A percentile compares a stretch with the other conserved stretches of the same genome.
These are phyloP conservation scores for Phytophthora ramorum DNA, from an alignment of 352 stramenopile genomes.

Conservation along the genomic window DNA sequence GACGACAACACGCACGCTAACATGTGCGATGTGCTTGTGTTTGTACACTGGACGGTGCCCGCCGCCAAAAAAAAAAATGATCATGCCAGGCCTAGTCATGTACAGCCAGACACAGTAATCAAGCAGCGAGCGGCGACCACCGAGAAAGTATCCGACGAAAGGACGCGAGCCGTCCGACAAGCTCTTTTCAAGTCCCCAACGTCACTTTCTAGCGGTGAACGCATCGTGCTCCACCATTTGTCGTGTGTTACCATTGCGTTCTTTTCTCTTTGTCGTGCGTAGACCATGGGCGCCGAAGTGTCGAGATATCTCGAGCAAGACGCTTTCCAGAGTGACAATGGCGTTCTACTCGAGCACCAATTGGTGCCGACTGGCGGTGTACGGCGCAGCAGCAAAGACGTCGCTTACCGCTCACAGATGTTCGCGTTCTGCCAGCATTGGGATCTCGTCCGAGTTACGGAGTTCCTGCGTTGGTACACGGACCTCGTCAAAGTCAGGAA, in stretches of 20 bases:
- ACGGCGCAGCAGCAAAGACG: constrained; percentile 43
- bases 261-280: background rate
- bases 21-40: too few species aligned
- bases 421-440: constrained; percentile 71
- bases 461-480: constrained; percentile 71
- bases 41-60: too few species aligned
- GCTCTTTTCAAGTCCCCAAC: background rate
- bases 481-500: constrained; percentile 37
- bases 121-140: constrained; percentile 10
- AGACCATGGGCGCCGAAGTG: constrained; percentile 50
- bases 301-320: constrained; percentile 55
- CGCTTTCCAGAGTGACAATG: constrained; percentile 44
- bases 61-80: too few species aligned
- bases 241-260: background rate
- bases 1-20: too few species aligned
- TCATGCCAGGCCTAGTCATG: too few species aligned
- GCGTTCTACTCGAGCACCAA: constrained; percentile 44
- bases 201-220: background rate
- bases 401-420: constrained; percentile 54
- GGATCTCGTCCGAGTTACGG: constrained; percentile 54
- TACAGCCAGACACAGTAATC: too few species aligned
- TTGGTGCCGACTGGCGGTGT: constrained; percentile 21
- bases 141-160: constrained; percentile 35
- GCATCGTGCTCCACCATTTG: background rate
- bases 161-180: constrained; percentile 11